phyloP scores from a whole-genome alignment of 1,284 basidiomycete species.

The Rhodotorula mucilaginosa region DNA sequence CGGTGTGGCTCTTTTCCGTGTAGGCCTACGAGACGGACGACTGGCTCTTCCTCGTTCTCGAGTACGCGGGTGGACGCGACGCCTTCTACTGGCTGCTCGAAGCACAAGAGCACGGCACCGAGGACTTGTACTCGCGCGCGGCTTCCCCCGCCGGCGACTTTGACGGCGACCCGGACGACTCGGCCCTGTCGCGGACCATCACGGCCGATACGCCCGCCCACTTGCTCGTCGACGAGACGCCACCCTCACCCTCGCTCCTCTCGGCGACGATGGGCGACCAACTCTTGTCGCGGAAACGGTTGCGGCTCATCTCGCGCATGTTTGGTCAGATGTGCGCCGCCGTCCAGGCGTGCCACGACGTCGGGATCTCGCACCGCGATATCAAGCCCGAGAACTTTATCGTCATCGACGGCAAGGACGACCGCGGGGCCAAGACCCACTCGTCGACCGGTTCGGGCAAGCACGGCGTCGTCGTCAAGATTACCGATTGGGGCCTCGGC shows the following conservation, averaged over 20 bases:
- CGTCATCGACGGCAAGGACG: constrained; percentile 59
- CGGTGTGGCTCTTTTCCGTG: too few species aligned
- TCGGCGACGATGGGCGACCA: constrained; percentile 72
- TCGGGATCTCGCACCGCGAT: constrained; percentile 89
- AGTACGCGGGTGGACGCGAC: constrained; percentile 88
- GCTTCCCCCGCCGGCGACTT: constrained; percentile 28
- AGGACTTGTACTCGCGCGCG: constrained; percentile 35
- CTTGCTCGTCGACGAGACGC: constrained; percentile 58
- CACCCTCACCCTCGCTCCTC: constrained; percentile 88
- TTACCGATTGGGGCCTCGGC: constrained; percentile 94
- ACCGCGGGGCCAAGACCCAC: constrained; percentile 48
- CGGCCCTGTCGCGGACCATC: constrained; percentile 33
- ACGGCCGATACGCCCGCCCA: constrained; percentile 34
- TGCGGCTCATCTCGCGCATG: constrained; percentile 92
- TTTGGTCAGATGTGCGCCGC: constrained; percentile 98
- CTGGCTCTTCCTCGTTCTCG: constrained; percentile 75
- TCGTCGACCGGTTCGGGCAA: constrained; percentile 17
- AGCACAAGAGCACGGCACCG: constrained; percentile 45
- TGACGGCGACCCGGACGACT: constrained; percentile 33
- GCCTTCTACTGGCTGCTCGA: constrained; percentile 92
- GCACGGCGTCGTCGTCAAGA: constrained; percentile 66
- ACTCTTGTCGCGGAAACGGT: constrained; percentile 77
- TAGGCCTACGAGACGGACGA: constrained; percentile 77
- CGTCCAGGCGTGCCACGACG: constrained; percentile 90
- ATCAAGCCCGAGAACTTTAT: constrained; percentile 77